Base-by-base conservation (phyloP, 179 eudicot species). In the Vitellaria paradoxa region DNA sequence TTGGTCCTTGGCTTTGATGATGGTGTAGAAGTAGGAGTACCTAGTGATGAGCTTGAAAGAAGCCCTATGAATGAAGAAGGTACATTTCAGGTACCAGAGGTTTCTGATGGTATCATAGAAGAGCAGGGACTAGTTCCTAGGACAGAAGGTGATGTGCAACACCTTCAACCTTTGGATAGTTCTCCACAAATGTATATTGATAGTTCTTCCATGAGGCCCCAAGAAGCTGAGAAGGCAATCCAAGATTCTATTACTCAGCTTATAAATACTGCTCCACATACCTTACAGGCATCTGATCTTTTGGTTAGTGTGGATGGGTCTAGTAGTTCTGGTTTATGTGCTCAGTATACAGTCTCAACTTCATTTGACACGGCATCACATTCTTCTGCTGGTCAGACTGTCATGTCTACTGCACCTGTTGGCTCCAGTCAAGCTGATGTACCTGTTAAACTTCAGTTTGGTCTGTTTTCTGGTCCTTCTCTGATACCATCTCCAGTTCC, bases 381-480 rank as follows among this genome's bases (percentile, higher is more conserved):
- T 63, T 81, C 84, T 77, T 72, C 88, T 68, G 75, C 87, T 77
- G 81, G 73, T 85, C 88, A 81, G 83, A 49, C 85, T 50, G 73
- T 77, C 45, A 24, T 66, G 73, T 76, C 90, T 70, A 68, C 83
- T 81, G 78, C 75, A 70, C 81, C 88, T 86, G 83, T 87, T 69
- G 37, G 68, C 45, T 84, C 81, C 56, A 85, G 78, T 75, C 83
- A 79, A 47, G 67, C 81, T 79, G 99, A 91, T 87, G 68, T 85
- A 61, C 97, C 92, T 73, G 85, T 88, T 76, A 86, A 91, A 68
- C 94, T 96, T 78, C 99, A 94, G 81, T 96, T 94, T 88, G 98
- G 99, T 82, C 86, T 96, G 76, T 96, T 96, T 84, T 86, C 97
- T 72, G 99, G 99, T 59, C 98, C 98, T 69, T 84, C 99, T 82